phyloP scores from a whole-genome alignment of 352 stramenopile species.

The Thalassiosira oceanica region DNA sequence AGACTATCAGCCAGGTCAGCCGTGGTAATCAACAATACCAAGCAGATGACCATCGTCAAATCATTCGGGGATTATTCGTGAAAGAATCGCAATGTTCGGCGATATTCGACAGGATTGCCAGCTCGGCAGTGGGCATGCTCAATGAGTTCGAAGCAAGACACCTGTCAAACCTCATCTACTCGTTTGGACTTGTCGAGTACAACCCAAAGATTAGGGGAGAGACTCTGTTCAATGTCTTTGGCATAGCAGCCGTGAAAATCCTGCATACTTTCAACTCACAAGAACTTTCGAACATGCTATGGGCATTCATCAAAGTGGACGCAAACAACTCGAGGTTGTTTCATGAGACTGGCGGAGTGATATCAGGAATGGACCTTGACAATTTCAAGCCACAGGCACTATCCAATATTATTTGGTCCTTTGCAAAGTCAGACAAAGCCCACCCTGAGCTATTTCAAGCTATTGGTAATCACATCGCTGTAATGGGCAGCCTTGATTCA shows the following conservation, averaged over 20 bases:
- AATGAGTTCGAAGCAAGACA: not conserved
- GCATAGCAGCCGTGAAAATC: not conserved
- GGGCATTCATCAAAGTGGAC: not conserved
- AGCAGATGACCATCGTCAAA: no score
- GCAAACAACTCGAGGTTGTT: not conserved
- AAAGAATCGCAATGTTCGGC: not conserved
- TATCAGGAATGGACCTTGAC: not conserved
- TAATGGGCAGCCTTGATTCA: no score
- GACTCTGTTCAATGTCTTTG: not conserved
- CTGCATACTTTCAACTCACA: conserved; percentile 1
- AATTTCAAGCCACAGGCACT: not conserved
- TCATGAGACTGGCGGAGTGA: not conserved
- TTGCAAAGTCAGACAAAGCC: not conserved
- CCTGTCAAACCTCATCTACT: not conserved
- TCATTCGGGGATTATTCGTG: no score
- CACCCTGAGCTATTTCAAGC: not conserved
- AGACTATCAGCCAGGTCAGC: no score
- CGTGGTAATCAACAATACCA: no score
- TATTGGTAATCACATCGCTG: not conserved
- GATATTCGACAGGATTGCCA: no score
- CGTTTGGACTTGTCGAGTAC: not conserved
- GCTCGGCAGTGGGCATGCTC: no score
- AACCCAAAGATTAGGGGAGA: not conserved
- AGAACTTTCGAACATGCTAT: not conserved
- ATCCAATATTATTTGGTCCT: conserved; percentile 7